Conservation (phyloP, 2,329 filamentous ascomycete genomes). For the Akanthomyces lecanii region DNA sequence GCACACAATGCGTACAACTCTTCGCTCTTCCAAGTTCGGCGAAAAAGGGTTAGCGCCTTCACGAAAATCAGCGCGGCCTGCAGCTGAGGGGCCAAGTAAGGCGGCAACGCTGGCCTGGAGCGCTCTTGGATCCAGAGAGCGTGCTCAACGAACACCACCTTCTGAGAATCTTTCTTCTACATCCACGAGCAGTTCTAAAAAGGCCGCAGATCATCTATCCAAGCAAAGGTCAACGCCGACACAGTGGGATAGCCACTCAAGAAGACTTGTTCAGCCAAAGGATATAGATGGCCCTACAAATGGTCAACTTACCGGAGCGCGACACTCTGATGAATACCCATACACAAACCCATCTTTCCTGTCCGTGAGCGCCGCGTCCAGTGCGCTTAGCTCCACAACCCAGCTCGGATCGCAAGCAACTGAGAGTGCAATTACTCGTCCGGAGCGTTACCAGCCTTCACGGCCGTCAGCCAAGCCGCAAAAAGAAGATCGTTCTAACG, state of each 20-base stretch:
- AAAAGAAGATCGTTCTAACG: slow-evolving; percentile 19
- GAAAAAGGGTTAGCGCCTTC: slow-evolving; percentile 39
- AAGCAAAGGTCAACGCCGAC: slow-evolving; percentile 31
- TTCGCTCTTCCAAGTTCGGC: slow-evolving; percentile 46
- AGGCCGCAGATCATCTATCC: slow-evolving; percentile 30
- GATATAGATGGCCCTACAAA: slow-evolving; percentile 28
- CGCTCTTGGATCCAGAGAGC: slow-evolving; percentile 40
- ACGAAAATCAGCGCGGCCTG: slow-evolving; percentile 39
- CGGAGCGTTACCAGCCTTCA: neutral
- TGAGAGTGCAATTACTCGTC: neutral
- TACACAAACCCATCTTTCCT: slow-evolving; percentile 41
- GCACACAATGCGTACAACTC: slow-evolving; percentile 58
- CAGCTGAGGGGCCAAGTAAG: slow-evolving; percentile 54
- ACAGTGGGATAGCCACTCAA: slow-evolving; percentile 53
- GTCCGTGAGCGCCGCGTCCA: slow-evolving; percentile 54
- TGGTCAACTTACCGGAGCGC: slow-evolving; percentile 26
- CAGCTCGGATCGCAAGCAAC: slow-evolving; percentile 5
- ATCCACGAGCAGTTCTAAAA: slow-evolving; percentile 23
- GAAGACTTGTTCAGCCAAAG: slow-evolving; percentile 43
- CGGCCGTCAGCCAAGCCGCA: neutral
- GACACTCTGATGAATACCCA: slow-evolving; percentile 39
- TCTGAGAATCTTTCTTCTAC: slow-evolving; percentile 24
- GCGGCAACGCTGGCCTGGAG: slow-evolving; percentile 62
- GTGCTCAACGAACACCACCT: slow-evolving; percentile 25
- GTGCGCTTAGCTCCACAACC: slow-evolving; percentile 41